These are phyloP conservation scores for Taiozyma sp. DNA, from an alignment of 1,139 yeast species.

Conservation along the genomic window DNA sequence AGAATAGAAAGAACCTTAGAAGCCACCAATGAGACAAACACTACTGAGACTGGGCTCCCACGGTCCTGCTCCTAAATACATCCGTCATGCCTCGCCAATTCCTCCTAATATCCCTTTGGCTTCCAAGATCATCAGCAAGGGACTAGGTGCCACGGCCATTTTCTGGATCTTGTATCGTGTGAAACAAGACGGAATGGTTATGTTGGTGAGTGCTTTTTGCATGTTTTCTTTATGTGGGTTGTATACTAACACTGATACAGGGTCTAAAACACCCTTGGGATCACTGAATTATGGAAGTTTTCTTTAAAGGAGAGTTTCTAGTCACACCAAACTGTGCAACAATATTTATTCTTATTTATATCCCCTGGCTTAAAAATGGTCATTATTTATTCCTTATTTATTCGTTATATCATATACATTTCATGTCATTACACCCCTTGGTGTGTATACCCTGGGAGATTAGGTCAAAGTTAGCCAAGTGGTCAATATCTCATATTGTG, in stretches of 20 bases:
- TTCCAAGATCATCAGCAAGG: constrained; percentile 15
- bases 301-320: too few relatives aligned
- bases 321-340: background rate
- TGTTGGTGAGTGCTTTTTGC: constrained; percentile 15
- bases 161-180: constrained; percentile 22
- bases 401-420: background rate
- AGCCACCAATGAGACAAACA: constrained; percentile 5
- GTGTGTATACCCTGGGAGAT: too few relatives aligned
- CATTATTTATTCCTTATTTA: constrained; percentile 1
- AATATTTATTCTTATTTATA: background rate
- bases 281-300: constrained; percentile 6
- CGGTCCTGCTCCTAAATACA: constrained; percentile 14
- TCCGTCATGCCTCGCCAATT: constrained; percentile 22
- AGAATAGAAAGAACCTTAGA: too few relatives aligned
- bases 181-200: constrained; percentile 21
- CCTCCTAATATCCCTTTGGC: constrained; percentile 18
- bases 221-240: background rate
- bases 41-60: constrained; percentile 7
- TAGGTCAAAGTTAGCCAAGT: background rate
- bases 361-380: background rate
- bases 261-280: constrained; percentile 24
- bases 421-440: too few relatives aligned
- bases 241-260: constrained; percentile 5
- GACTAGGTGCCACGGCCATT: constrained; percentile 20
- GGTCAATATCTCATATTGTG: background rate